Evolutionary conservation across 306 rosid genomes (phyloP), one percentile per base, ranked within the genome.

Genomic region (peach (Prunus persica)): DNA sequence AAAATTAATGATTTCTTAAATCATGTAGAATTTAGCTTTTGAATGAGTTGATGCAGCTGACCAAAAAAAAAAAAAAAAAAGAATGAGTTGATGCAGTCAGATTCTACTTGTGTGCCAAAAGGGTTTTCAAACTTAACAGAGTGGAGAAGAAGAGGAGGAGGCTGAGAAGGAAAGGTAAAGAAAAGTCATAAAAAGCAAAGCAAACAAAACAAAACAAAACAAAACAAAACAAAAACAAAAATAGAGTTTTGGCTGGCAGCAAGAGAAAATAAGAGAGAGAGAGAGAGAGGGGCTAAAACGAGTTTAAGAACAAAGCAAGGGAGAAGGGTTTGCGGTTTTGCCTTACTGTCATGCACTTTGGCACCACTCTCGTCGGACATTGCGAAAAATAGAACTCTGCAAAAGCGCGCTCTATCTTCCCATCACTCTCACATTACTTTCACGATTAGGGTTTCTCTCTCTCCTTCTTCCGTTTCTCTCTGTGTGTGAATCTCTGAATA

Each of bases 341-440:
- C 79, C 61, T 75, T 19, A 38, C 91, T 89, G 93, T 85, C 83
- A 81, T 65, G 81, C 89, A 85, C 86, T 79, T 80, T 67, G 81
- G 51, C 84, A 46, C 38, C 30, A 68, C 66, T 81, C 76, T 81
- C 78, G 84, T 78, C 81, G 79, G 85, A 78, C 73, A 38, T 76
- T 41, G 79, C 73, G 8, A 69, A 71, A 79, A 18, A 4, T 62
- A 74, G 69, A 50, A 25, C 49, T 19, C 69, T 47, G 69, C 65
- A 62, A 74, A 61, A 38, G 27, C 20, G 20, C 24, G 14, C n/a
- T 65, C 38, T 12, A 16, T 50, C 64, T 30, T 38, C 28, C 20
- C 43, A 38, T 75, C 64, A 70, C 55, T 10, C 75, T 74, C 49
- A 45, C 63, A 11, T 22, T 11, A 54, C 16, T 11, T 47, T 58